A percentile compares a stretch with the other conserved stretches of the same genome.
phyloP scores from a whole-genome alignment of 163 green algal genomes.

The Chlorella variabilis region DNA sequence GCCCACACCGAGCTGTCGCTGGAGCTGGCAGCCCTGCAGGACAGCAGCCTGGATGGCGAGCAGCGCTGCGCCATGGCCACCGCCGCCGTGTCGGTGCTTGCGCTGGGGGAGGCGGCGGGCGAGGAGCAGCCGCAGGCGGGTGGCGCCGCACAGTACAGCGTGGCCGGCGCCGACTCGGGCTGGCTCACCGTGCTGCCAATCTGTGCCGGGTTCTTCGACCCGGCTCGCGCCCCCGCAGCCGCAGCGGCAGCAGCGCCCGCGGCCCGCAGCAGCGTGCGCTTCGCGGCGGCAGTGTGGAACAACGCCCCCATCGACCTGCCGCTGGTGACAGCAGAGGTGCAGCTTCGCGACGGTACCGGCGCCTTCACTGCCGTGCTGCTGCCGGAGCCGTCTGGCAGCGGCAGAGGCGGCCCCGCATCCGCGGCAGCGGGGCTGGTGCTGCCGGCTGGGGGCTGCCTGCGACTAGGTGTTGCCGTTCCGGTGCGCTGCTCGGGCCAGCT shows the following conservation, averaged over 20 bases:
- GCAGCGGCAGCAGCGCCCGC: not conserved
- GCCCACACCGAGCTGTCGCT: constrained; percentile 71
- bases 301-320: constrained; percentile 46
- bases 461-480: not conserved
- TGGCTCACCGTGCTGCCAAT: constrained; percentile 33
- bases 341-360: not conserved
- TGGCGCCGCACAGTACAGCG: constrained; percentile 1
- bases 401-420: too few species aligned
- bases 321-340: constrained; percentile 13
- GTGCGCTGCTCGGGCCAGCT: constrained; percentile 27
- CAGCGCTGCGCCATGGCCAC: constrained; percentile 45
- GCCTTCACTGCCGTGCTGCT: constrained; percentile 9
- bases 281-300: constrained; percentile 50
- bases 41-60: constrained; percentile 34
- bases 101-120: not conserved
- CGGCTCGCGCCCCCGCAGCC: not conserved
- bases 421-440: not conserved
- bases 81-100: constrained; percentile 13
- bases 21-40: constrained; percentile 70
- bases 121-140: not conserved
- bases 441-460: constrained; percentile 6
- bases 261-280: constrained; percentile 9
- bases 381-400: not conserved
- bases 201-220: constrained; percentile 19
- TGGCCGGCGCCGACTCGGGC: not conserved